Conservation (phyloP, 2,329 filamentous ascomycete genomes). For the Aspergillus clavatus region DNA sequence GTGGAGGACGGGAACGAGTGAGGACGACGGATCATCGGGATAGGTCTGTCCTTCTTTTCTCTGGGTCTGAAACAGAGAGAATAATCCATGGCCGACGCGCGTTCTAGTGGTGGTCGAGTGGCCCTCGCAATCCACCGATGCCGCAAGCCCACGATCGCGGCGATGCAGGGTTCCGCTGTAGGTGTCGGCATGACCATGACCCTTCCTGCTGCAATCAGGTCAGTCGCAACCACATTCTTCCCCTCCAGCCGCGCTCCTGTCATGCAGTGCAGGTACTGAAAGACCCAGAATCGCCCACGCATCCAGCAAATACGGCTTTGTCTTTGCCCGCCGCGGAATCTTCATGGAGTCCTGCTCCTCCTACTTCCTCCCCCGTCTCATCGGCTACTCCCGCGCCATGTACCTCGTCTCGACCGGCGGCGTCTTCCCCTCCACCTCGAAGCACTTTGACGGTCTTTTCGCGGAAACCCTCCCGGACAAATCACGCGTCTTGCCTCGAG, state of each 20-base stretch:
- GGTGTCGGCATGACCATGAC: slow-evolving; percentile 58
- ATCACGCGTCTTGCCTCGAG: slow-evolving; percentile 58
- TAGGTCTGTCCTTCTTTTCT: slow-evolving; percentile 37
- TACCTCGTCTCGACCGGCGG: slow-evolving; percentile 57
- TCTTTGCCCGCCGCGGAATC: slow-evolving; percentile 66
- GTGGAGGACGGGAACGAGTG: slow-evolving; percentile 34
- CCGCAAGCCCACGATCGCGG: slow-evolving; percentile 54
- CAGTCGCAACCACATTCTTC: background rate
- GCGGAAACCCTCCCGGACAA: slow-evolving; percentile 57
- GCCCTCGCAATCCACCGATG: slow-evolving; percentile 53
- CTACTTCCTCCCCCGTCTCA: slow-evolving; percentile 66
- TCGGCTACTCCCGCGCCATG: slow-evolving; percentile 47
- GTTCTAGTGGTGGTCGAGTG: slow-evolving; percentile 24
- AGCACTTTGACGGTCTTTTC: slow-evolving; percentile 54
- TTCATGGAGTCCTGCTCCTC: slow-evolving; percentile 67
- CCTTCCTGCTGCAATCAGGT: slow-evolving; percentile 51
- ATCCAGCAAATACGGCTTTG: slow-evolving; percentile 65
- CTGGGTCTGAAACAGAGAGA: background rate
- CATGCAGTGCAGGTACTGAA: background rate
- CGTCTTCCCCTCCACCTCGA: slow-evolving; percentile 51
- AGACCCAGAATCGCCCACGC: slow-evolving; percentile 47
- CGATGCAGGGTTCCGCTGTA: slow-evolving; percentile 53
- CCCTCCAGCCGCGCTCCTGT: too few relatives aligned
- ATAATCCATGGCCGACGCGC: slow-evolving; percentile 43
- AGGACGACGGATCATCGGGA: slow-evolving; percentile 49